Base-by-base conservation (phyloP, 306 rosid genomes). In the Purshia tridentata region DNA sequence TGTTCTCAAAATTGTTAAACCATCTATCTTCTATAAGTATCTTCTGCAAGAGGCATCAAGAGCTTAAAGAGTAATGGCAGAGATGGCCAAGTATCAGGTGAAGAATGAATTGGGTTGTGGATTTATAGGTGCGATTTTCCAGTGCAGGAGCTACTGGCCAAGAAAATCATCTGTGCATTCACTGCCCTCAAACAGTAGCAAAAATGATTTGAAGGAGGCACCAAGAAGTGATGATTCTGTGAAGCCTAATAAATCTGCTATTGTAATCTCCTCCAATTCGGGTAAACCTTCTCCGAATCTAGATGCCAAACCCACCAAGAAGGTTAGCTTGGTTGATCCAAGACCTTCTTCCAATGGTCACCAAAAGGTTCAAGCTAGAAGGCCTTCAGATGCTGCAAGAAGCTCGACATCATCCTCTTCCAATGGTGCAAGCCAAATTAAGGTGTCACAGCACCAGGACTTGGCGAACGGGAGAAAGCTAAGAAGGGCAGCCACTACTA, bases 91-190 rank as follows among this genome's bases (percentile, higher is more conserved):
- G 77, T 72, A 74, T 71, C 79, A 74, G 54, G 81, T 80, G 57
- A 64, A 61, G 20, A 67, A 53, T 72, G 86, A 81, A 7, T 29
- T 83, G 46, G 92, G 89, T 6, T 95, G 97, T 61, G 88, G 88
- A 39, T 90, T 88, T 37, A 62, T 95, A 57, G 88, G 87, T 7
- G 87, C 84, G 66, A 72, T 95, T 71, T 87, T 92, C 77, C 86
- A 74, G 15, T 79, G 79, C 65, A 77, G 73, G 57, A 83, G 57
- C 78, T 65, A 81, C 16, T 86, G 78, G 86, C 80, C 79, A 3
- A 90, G 85, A 76, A 92, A 92, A 74, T 82, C 96, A 44, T 83
- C 91, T 51, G 92, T 92, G 49, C 88, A 88, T 81, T 95, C 97
- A 49, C 80, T 95, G 2, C 92, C 96, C 23, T 7, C 91, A 22